phyloP scores from a whole-genome alignment of 2,329 filamentous ascomycete genomes.

The Chaetomium sp. region DNA sequence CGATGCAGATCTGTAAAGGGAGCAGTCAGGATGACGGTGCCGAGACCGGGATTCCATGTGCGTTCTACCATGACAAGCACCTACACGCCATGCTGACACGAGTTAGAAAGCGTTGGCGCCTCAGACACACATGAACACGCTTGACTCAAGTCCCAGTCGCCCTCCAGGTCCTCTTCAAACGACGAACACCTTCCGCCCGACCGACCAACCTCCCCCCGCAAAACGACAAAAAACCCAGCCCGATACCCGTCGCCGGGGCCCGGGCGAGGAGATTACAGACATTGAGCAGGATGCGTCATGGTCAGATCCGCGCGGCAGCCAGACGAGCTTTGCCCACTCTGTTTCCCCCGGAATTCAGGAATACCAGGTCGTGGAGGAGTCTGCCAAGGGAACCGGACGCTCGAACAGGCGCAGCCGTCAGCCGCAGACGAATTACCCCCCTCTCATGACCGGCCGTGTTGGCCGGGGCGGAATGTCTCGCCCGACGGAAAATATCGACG shows the following conservation, averaged over 20 bases:
- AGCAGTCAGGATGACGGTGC: conserved; percentile 25
- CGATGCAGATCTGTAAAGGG: conserved; percentile 29
- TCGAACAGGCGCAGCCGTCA: conserved; percentile 27
- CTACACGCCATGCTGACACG: not conserved
- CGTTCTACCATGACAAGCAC: not conserved
- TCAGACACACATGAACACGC: conserved; percentile 32
- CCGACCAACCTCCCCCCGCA: not conserved
- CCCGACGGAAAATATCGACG: conserved; percentile 11
- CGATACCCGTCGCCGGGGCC: not conserved
- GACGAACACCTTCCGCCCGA: not conserved
- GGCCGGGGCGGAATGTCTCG: not conserved
- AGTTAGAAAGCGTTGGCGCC: conserved; percentile 5
- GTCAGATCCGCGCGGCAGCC: conserved; percentile 23
- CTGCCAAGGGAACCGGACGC: conserved; percentile 5
- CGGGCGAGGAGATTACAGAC: conserved; percentile 26
- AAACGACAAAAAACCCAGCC: conserved; percentile 26
- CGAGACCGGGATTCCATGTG: conserved; percentile 15
- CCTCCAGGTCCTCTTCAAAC: not conserved
- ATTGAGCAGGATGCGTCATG: conserved; percentile 16
- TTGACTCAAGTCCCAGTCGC: conserved; percentile 15
- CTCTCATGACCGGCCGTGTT: not conserved
- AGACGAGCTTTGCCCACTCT: conserved; percentile 22
- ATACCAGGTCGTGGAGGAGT: conserved; percentile 22
- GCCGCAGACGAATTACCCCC: not conserved
- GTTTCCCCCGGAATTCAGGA: conserved; percentile 20